Conservation (phyloP, 345 rosid genomes). For the Aquilaria yunnanensis region DNA sequence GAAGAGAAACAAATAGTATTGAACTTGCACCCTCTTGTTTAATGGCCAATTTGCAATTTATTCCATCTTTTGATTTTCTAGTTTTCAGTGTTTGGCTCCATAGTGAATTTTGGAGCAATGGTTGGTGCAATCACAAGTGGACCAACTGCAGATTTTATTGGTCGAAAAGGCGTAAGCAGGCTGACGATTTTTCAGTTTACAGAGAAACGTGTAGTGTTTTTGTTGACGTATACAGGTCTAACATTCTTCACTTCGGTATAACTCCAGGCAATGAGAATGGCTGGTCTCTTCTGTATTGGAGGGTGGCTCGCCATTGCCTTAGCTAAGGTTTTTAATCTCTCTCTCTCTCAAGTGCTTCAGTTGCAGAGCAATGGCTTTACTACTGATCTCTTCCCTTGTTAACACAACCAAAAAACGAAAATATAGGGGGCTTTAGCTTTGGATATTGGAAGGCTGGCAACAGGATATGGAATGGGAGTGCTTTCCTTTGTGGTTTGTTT, state of each 20-base stretch:
- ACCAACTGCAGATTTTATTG: slow-evolving; percentile 60
- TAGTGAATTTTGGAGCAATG: slow-evolving; percentile 82
- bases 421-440: slow-evolving; percentile 6
- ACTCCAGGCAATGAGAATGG: slow-evolving; percentile 9
- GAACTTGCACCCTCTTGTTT: too few species aligned
- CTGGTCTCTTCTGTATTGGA: slow-evolving; percentile 1
- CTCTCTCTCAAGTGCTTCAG: neutral
- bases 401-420: neutral
- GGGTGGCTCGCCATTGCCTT: slow-evolving; percentile 16
- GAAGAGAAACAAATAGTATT: too few species aligned
- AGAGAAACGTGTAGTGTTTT: too few species aligned
- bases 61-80: neutral
- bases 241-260: neutral
- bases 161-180: slow-evolving; percentile 68
- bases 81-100: slow-evolving; percentile 2
- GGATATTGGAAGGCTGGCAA: slow-evolving; percentile 5
- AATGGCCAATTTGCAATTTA: too few species aligned
- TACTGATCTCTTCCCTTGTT: neutral
- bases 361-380: neutral
- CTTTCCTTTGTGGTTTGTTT: slow-evolving; percentile 72
- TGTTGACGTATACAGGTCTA: too few species aligned
- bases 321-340: slow-evolving; percentile 6
- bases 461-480: slow-evolving; percentile 92
- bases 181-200: too few species aligned
- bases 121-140: slow-evolving; percentile 83